Evolutionary conservation across 495 filamentous ascomycete species (phyloP), one percentile per base, ranked within the genome.

Genomic region (Penicillium cinerascens): DNA sequence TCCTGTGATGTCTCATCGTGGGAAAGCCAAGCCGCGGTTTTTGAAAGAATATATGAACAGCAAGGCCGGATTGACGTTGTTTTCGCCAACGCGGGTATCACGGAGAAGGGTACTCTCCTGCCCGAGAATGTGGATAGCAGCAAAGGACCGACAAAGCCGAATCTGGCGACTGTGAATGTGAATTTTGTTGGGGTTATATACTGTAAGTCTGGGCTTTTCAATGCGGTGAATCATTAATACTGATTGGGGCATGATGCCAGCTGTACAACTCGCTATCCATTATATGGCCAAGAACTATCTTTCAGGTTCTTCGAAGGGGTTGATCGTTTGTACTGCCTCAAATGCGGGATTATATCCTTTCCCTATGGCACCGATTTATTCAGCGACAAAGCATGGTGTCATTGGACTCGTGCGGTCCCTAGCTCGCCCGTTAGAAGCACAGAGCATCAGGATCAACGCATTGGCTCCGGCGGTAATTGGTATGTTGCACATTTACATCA

Each of bases 261-360:
- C 78, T 6, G 69, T 81, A 21, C 78, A 78, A 42, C 64, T 83
- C 2, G 78, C 68, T 0, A 62, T 67, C 5, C 68, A 80, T 51
- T 83, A 83, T 49, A 78, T 83, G 63, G 65, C 70, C 20, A 75
- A 73, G 50, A 81, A 79, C 6, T 21, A 47, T 5, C 21, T 25
- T 36, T 16, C 56, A 0, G 47, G 53, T 43, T 66, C 65, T 16
- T 50, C 54, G 10, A 70, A 73, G 18, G 79, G 79, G 0, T 67
- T 65, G 9, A 77, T 83, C 25, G 71, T 82, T 38, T 83, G 80
- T 66, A 82, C 79, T 2, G 73, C 79, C 0, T 81, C 78, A 3
- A 82, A 81, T 61, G 79, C 77, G 6, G 80, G 80, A 0, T 41
- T 82, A 7, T 82, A 83, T 44, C 70, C 78, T 0, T 79, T 83